These are phyloP conservation scores for Fusarium stilboides DNA, from an alignment of 2,329 filamentous ascomycete species.

Conservation along the genomic window DNA sequence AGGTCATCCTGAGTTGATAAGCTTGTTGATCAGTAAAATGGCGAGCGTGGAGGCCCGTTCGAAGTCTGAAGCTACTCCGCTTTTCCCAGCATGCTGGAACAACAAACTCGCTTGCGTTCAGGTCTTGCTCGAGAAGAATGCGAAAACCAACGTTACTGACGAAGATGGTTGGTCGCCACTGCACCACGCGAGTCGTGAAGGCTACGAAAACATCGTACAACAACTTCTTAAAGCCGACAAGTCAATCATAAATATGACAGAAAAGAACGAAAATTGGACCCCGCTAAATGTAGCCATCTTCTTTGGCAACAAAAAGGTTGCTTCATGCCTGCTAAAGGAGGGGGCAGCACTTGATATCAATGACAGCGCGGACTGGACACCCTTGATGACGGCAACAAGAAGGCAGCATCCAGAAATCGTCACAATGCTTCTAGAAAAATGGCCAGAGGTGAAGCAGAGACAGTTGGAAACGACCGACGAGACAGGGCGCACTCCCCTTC, in stretches of 20 bases:
- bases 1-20: not conserved
- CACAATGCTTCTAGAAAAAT: not conserved
- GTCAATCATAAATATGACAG: not conserved
- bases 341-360: not conserved
- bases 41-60: too few species aligned
- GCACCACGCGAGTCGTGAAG: not conserved
- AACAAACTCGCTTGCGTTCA: not conserved
- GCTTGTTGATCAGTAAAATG: fast-evolving
- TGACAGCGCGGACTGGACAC: not conserved
- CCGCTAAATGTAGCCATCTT: not conserved
- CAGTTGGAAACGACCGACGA: not conserved
- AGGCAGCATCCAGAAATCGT: not conserved
- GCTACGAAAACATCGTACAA: not conserved
- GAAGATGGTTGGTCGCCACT: not conserved
- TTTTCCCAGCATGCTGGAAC: not conserved
- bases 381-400: not conserved
- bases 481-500: not conserved
- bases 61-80: not conserved
- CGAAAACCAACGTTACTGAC: not conserved
- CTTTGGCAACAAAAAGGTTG: too few species aligned
- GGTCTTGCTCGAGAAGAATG: not conserved
- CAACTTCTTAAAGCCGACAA: not conserved
- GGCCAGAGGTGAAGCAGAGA: not conserved
- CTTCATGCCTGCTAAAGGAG: too few species aligned
- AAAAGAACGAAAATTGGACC: not conserved